Base-by-base conservation (phyloP, 306 rosid species). In the Inga laurina region DNA sequence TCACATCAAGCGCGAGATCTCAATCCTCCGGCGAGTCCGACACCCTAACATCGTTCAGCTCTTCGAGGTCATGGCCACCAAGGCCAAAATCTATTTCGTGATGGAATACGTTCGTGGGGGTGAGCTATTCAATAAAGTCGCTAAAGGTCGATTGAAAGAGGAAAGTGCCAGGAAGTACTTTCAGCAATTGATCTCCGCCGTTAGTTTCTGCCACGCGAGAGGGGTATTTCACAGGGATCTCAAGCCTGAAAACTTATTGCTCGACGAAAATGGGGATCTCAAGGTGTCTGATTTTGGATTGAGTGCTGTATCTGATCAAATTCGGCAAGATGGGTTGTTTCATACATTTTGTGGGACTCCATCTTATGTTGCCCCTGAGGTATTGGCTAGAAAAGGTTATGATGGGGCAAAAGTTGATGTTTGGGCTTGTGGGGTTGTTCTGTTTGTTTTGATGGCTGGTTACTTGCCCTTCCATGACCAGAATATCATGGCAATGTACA, bases 341-440 rank as follows among this genome's bases (percentile, higher is more conserved):
- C 98, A 95, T 81, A 95, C 98, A 9, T 95, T 95, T 76, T 95
- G 98, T 24, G 98, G 98, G 0, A 95, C 98, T 0, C 98, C 98
- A n/a, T 97, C 97, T 0, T 95, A 95, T 69, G 98, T 95, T 24
- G 98, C 98, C 1, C 97, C 98, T 2, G 98, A 95, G 89, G 97
- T 95, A 56, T 77, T 95, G 56, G 95, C 85, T 0, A 82, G 98
- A 35, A 92, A 91, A 65, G 98, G 98, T 0, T 95, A 95, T 45
- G 98, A 95, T 61, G 97, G 97, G 4, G 94, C 91, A 0, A 95
- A 93, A 83, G 97, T 93, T 22, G 98, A 95, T 81, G 90, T 95
- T 16, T 95, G 98, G 98, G 92, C 98, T 2, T 95, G 98, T 69
- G 98, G 98, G 67, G 91, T 95, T 48, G 84, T 95, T 1, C 80